These are phyloP conservation scores for Calocybe indica DNA, from an alignment of 768 basidiomycete species.

Conservation along the genomic window DNA sequence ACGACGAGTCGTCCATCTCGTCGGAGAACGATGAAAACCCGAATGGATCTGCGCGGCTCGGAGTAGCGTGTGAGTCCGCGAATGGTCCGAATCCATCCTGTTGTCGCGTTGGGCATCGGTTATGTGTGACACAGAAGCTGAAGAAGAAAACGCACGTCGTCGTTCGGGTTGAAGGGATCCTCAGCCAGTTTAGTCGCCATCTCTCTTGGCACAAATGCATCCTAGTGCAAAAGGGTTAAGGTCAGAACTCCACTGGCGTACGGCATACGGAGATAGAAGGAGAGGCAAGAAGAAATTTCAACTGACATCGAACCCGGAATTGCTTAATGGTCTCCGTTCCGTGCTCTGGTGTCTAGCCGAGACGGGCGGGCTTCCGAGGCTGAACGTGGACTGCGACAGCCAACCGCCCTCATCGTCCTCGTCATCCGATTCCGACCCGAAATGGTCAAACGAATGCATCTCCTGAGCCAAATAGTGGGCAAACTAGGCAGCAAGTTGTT, in stretches of 20 bases:
- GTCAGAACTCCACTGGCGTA: neutral
- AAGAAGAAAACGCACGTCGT: conserved; percentile 39
- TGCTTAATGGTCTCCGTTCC: conserved; percentile 32
- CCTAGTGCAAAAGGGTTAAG: conserved; percentile 24
- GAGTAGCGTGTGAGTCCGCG: conserved; percentile 52
- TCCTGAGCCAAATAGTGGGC: conserved; percentile 74
- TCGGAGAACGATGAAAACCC: conserved; percentile 56
- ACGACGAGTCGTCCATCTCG: conserved; percentile 60
- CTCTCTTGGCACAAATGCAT: conserved; percentile 41
- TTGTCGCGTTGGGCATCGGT: conserved; percentile 2
- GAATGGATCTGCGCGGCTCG: conserved; percentile 44
- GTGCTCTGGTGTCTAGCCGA: conserved; percentile 36
- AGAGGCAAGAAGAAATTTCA: neutral
- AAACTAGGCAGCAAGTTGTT: conserved; percentile 43
- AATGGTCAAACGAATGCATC: conserved; percentile 54
- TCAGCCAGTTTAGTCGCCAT: conserved; percentile 30
- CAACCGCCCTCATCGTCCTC: conserved; percentile 79
- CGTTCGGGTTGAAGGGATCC: conserved; percentile 45
- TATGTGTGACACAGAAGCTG: neutral
- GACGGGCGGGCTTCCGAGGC: conserved; percentile 39
- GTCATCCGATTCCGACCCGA: conserved; percentile 43
- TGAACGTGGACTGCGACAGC: conserved; percentile 75
- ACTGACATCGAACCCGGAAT: conserved; percentile 50
- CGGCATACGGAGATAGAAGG: neutral
- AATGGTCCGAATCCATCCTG: conserved; percentile 80